Conservation (phyloP, 2,329 filamentous ascomycete species). For the Akanthomyces lecanii region DNA sequence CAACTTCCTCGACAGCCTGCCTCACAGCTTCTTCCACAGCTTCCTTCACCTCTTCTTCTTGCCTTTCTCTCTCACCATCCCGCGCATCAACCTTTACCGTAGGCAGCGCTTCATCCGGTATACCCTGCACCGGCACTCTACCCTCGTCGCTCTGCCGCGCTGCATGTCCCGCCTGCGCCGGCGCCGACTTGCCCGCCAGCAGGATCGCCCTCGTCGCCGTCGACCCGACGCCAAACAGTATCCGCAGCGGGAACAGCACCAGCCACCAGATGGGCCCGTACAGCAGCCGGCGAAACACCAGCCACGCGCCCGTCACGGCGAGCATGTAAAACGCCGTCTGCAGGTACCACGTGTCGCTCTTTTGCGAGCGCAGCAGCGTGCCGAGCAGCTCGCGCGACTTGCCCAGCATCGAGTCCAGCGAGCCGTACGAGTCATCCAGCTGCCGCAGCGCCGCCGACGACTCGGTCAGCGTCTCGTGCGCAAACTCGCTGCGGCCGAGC, state of each 20-base stretch:
- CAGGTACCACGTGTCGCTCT: conserved; percentile 97
- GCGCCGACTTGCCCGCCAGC: conserved; percentile 25
- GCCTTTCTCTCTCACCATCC: conserved; percentile 20
- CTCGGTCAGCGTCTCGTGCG: conserved; percentile 80
- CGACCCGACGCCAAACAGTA: conserved; percentile 57
- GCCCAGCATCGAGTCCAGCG: conserved; percentile 71
- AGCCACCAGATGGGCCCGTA: conserved; percentile 93
- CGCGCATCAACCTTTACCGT: conserved; percentile 43
- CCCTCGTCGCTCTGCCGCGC: conserved; percentile 25
- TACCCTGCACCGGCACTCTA: conserved; percentile 30
- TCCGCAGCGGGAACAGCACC: conserved; percentile 73
- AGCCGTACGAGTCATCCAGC: conserved; percentile 75
- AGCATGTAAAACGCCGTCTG: conserved; percentile 85
- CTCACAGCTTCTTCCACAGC: conserved; percentile 30
- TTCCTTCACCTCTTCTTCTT: conserved; percentile 49
- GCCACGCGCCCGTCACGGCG: conserved; percentile 72
- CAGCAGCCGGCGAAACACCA: conserved; percentile 76
- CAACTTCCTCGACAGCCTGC: conserved; percentile 25
- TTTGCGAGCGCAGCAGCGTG: conserved; percentile 79
- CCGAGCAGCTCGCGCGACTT: conserved; percentile 71
- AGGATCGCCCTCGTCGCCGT: conserved; percentile 52
- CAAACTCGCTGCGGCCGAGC: conserved; percentile 81
- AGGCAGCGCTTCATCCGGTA: conserved; percentile 42
- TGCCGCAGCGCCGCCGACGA: conserved; percentile 77
- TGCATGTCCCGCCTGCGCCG: conserved; percentile 17